Evolutionary conservation across 176 grass and related monocot species (phyloP), one percentile per base, ranked within the genome.

Genomic region (Aegilops umbellulata): DNA sequence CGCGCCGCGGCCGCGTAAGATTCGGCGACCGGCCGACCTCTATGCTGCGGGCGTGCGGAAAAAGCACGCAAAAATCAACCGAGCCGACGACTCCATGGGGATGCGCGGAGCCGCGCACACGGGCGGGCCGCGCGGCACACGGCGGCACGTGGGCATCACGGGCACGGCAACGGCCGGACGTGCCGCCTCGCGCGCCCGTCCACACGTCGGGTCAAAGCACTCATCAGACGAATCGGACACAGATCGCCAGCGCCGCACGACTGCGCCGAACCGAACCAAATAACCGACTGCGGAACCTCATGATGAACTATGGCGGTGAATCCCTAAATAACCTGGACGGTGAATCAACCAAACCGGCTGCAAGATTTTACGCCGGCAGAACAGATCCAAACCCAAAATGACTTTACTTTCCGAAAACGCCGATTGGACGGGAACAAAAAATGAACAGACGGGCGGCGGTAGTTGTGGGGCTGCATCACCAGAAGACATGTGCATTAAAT

Each of bases 401-500:
- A 14, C 44, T 47, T 47, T 30, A 34, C 80, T 31, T 46, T 31
- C 57, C 15, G 80, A 25, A 27, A n/a, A 42, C 32, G 29, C 26
- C 20, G 25, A 67, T 81, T 75, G 63, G 77, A 80, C 61, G 0
- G 87, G 75, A 44, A 68, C 2, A 22, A 77, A 26, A 82, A 36
- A 60, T 19, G 70, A 77, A 10, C 60, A 38, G 26, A 69, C 70
- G 77, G 15, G 9, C 2, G 16, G 16, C 16, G 44, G 4, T 76
- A 1, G 44, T 4, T 69, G 53, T 41, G 13, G 77, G 38, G 53
- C 26, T 32, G 42, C 60, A 32, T 39, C 74, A 42, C 65, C 85
- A 69, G 67, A 77, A 76, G 82, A 91, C 89, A 85, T 71, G 69
- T 77, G 69, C 85, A 77, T 63, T 88, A 31, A 85, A 76, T 49